These are phyloP conservation scores for maize (Zea mays) DNA, from an alignment of 176 grass and related monocot genomes.

Conservation along the genomic window Zm-B73-REFERENCE-NAM-5.0 NC_050105.1:135520001-135520500, in stretches of 20 bases:
- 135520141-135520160: neutral
- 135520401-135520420: neutral
- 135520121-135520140: neutral
- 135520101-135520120: neutral
- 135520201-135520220: too few species aligned
- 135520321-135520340: too few species aligned
- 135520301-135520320: neutral
- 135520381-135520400: neutral
- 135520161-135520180: too few species aligned
- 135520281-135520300: neutral
- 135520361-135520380: conserved; percentile 3
- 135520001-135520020: neutral
- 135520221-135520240: neutral
- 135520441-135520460: neutral
- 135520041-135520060: neutral
- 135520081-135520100: neutral
- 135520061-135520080: conserved; percentile 10
- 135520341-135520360: neutral
- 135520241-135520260: neutral
- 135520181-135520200: too few species aligned
- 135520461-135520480: neutral
- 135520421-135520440: neutral
- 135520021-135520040: neutral
- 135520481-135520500: too few species aligned
- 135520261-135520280: neutral